Evolutionary conservation across 768 basidiomycete genomes (phyloP).

Genomic region (Leccinum disarticulatum): DNA sequence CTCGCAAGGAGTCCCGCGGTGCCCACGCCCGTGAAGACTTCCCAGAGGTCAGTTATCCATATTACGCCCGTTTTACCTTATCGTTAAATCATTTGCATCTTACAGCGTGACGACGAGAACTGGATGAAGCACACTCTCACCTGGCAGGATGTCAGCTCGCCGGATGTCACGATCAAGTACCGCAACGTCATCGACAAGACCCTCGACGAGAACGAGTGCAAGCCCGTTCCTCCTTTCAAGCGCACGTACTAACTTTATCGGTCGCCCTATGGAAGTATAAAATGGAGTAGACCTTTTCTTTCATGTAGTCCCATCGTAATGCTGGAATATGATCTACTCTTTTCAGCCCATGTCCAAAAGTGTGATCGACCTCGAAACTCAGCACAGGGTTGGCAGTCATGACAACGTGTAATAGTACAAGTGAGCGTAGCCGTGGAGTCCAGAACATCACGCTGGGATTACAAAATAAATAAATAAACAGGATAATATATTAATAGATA

Average conservation of each 20-base stretch:
- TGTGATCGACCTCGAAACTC: not conserved
- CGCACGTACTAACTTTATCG: conserved; percentile 68
- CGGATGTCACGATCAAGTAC: conserved; percentile 88
- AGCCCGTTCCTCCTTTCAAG: conserved; percentile 96
- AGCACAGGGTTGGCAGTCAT: not conserved
- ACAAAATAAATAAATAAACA: not conserved
- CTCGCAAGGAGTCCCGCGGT: conserved; percentile 96
- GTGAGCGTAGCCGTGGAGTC: not conserved
- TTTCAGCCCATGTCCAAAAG: not conserved
- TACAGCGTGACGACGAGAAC: conserved; percentile 82
- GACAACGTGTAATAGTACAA: not conserved
- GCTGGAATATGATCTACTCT: conserved; percentile 14
- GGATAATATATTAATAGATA: not conserved
- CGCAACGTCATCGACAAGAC: conserved; percentile 83
- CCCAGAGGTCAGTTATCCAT: conserved; percentile 66
- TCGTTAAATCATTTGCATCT: not conserved
- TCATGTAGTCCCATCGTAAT: conserved; percentile 8
- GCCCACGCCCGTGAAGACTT: conserved; percentile 98
- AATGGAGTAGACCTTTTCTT: conserved; percentile 4
- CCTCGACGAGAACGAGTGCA: conserved; percentile 96
- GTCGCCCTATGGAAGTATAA: conserved; percentile 1
- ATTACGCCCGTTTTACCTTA: not conserved
- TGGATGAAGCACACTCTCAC: conserved; percentile 98
- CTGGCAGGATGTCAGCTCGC: conserved; percentile 76
- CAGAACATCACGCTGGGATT: not conserved